Evolutionary conservation across 2,329 filamentous ascomycete species (phyloP).

Genomic region (Claviceps humidiphila): DNA sequence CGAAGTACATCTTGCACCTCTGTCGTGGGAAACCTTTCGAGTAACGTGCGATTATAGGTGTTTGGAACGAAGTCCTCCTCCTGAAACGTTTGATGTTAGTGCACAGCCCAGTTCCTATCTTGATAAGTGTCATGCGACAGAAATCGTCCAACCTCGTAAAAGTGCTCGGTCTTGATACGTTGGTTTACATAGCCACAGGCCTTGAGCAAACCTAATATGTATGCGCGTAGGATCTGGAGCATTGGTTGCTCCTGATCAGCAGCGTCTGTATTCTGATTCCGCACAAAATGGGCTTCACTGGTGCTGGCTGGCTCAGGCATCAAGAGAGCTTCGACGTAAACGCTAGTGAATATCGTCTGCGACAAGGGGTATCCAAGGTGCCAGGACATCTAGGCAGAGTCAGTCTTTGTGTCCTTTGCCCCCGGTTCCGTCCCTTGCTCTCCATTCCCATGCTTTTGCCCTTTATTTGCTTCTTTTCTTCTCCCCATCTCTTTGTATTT

Average conservation of each 20-base stretch:
- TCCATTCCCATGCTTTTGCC: too few species aligned
- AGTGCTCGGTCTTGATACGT: slow-evolving; percentile 69
- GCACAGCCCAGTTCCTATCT: too few species aligned
- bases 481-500: not conserved
- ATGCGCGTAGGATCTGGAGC: slow-evolving; percentile 61
- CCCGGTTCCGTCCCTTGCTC: too few species aligned
- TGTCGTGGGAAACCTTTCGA: slow-evolving; percentile 47
- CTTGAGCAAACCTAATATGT: slow-evolving; percentile 76
- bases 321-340: slow-evolving; percentile 76
- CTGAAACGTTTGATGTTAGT: slow-evolving; percentile 24
- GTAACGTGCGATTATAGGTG: slow-evolving; percentile 68
- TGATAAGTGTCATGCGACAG: not conserved
- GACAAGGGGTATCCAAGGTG: slow-evolving; percentile 91
- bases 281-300: slow-evolving; percentile 50
- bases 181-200: slow-evolving; percentile 67
- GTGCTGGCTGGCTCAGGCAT: slow-evolving; percentile 53
- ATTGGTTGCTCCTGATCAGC: slow-evolving; percentile 28
- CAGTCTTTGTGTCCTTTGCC: not conserved
- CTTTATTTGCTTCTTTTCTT: not conserved
- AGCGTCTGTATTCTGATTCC: slow-evolving; percentile 17
- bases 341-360: slow-evolving; percentile 84
- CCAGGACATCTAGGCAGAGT: slow-evolving; percentile 65
- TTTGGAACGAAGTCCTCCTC: slow-evolving; percentile 96
- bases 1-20: slow-evolving; percentile 42
- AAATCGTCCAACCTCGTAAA: slow-evolving; percentile 56